Evolutionary conservation across 805 yeast species (phyloP).

Genomic region (Candida hispaniensis): DNA sequence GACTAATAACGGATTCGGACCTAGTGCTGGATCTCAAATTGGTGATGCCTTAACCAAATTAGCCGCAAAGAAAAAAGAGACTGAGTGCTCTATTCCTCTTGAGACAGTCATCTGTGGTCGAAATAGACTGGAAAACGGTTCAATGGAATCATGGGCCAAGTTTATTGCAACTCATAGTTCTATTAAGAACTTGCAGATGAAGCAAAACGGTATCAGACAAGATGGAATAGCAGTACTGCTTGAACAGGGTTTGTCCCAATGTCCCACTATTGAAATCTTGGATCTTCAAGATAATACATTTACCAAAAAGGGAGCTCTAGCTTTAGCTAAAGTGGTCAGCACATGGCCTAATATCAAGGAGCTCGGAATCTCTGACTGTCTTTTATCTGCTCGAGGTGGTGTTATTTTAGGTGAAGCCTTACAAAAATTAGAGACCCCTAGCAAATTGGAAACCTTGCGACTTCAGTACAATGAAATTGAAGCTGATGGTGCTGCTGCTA

Average conservation of each 20-base stretch:
- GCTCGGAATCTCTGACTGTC: slow-evolving; percentile 79
- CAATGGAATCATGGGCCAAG: slow-evolving; percentile 70
- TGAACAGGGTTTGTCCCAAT: slow-evolving; percentile 55
- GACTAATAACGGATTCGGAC: slow-evolving; percentile 97
- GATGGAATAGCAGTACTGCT: slow-evolving; percentile 73
- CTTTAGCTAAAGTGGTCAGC: slow-evolving; percentile 50
- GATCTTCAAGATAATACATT: slow-evolving; percentile 95
- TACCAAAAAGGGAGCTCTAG: slow-evolving; percentile 54
- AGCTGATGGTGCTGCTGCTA: slow-evolving; percentile 46
- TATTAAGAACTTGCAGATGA: slow-evolving; percentile 63
- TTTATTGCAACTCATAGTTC: slow-evolving; percentile 74
- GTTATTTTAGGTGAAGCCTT: slow-evolving; percentile 36
- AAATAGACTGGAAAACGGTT: slow-evolving; percentile 93
- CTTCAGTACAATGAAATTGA: slow-evolving; percentile 86
- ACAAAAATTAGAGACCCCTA: slow-evolving; percentile 25
- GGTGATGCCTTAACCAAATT: slow-evolving; percentile 75
- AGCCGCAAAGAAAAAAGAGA: slow-evolving; percentile 48
- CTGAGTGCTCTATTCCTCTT: slow-evolving; percentile 39
- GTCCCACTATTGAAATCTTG: slow-evolving; percentile 50
- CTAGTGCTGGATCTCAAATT: slow-evolving; percentile 90
- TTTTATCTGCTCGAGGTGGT: slow-evolving; percentile 73
- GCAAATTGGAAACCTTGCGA: slow-evolving; percentile 47
- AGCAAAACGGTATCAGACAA: slow-evolving; percentile 96
- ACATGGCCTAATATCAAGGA: slow-evolving; percentile 63
- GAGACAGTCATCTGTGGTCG: slow-evolving; percentile 93